Evolutionary conservation across 768 basidiomycete species (phyloP), one percentile per base, ranked within the genome.

Genomic region (Pisolithus orientalis): DNA sequence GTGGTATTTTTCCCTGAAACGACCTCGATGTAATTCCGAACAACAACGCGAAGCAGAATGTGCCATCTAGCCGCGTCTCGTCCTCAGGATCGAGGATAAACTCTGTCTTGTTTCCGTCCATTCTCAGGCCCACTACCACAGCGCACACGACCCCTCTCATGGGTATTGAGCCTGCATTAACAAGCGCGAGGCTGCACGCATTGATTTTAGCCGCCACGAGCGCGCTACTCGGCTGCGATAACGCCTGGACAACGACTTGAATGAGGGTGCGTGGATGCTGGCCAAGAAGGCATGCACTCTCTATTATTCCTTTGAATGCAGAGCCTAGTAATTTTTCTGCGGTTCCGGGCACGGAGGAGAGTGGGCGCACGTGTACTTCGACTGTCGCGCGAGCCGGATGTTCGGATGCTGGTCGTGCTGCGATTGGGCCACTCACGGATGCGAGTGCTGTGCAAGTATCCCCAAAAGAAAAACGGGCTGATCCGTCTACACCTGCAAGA

Each of bases 361-460:
- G 70, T 0, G 91, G 89, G 2, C 89, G 78, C 8, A 90, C 74
- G 44, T 72, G 68, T 39, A 92, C 82, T 60, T 93, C 91, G 57
- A 93, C 78, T 0, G 87, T 82, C 0, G 88, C 82, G 51, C 82
- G 80, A 10, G 83, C 83, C 9, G 90, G 80, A 29, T 80, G 76
- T 69, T 93, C 91, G 7, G 77, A 67, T 3, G 81, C 78, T 7
- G 83, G 72, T 16, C 88, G 77, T 46, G 85, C 85, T 57, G 91
- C 83, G 43, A 91, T 84, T 17, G 91, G 91, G 0, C 91, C 90
- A 13, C 87, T 88, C 34, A 90, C 65, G 5, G 90, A 90, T 7
- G 85, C 81, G 17, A 90, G 65, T 3, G 82, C 85, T 65, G 59
- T 51, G 47, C 44, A 53, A 42, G 50, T 53, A 17, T 46, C n/a